Evolutionary conservation across 2,329 filamentous ascomycete genomes (phyloP).

Genomic region (Periglandula ipomoeae): DNA sequence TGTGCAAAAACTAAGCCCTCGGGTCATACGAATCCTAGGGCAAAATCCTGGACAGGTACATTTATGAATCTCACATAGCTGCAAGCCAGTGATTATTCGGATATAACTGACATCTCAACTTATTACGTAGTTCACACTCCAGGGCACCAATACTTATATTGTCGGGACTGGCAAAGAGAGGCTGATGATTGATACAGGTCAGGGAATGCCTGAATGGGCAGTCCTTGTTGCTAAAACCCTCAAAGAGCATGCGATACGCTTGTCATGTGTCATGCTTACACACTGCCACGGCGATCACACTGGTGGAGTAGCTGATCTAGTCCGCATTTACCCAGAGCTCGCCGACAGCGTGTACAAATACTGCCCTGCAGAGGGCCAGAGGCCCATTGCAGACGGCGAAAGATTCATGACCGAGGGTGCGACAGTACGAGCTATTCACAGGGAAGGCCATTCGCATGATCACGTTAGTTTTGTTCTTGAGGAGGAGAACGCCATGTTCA

Average conservation of each 20-base stretch:
- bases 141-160: conserved; percentile 72
- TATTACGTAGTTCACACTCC: conserved; percentile 41
- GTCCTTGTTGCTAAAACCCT: conserved; percentile 22
- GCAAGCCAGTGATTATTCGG: too few relatives aligned
- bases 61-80: too few relatives aligned
- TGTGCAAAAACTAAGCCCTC: conserved; percentile 30
- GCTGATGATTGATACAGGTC: conserved; percentile 64
- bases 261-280: conserved; percentile 47
- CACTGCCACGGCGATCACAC: conserved; percentile 72
- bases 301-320: conserved; percentile 53
- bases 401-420: too few relatives aligned
- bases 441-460: conserved; percentile 63
- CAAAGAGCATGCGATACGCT: too few relatives aligned
- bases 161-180: conserved; percentile 54
- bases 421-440: too few relatives aligned
- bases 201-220: conserved; percentile 54
- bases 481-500: conserved; percentile 64
- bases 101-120: too few relatives aligned
- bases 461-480: conserved; percentile 55
- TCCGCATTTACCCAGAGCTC: conserved; percentile 13
- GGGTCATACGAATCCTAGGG: conserved; percentile 33
- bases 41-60: conserved; percentile 35
- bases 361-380: too few relatives aligned
- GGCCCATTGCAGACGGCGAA: too few relatives aligned
- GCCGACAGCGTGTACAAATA: too few relatives aligned